Base-by-base conservation (phyloP, 2,329 filamentous ascomycete genomes). In the Colletotrichum tamarilloi region DNA sequence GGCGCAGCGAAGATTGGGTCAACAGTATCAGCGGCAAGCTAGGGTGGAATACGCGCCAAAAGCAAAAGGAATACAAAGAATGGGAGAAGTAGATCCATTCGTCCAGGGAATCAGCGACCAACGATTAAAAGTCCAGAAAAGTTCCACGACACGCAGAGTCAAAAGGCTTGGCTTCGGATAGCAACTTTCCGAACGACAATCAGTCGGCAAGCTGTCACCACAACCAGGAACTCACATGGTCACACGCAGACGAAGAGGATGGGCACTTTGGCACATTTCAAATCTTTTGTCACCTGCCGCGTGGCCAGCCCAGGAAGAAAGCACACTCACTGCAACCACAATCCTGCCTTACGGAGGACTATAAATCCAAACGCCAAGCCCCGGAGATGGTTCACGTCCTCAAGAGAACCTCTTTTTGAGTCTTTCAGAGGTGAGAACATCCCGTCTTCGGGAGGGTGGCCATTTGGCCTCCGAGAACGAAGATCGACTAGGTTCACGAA, bases 21-120 rank as follows among this genome's bases (percentile, higher is more conserved):
- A 94, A 95, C 73, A 94, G 92, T 77, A 95, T 96, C 71, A 92
- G 91, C 75, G 88, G 91, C 55, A 95, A 95, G 81, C 82, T 96
- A 77, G 93, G 93, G 38, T 96, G 93, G 93, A 96, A 95, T 78
- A 94, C 92, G 76, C 84, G 93, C 75, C 92, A 95, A 83, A 92
- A 92, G 82, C 93, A 95, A 81, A 95, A 95, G 80, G 85, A 83
- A 2, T 90, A 83, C 74, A 86, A 84, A 79, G 81, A 84, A 75
- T 90, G 87, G 87, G 82, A 85, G 9, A 81, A 75, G 26, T 76
- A 73, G 49, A 11, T 12, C 32, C n/a, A 16, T 53, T 24, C 16
- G n/a, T 42, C 30, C 3, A 49, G 42, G 12, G 42, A 22, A 49
- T n/a, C 16, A n/a, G n/a, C 14, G 5, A 7, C 7, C 16, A 26